phyloP scores from a whole-genome alignment of 768 basidiomycete species.

The Mycena belliarum region DNA sequence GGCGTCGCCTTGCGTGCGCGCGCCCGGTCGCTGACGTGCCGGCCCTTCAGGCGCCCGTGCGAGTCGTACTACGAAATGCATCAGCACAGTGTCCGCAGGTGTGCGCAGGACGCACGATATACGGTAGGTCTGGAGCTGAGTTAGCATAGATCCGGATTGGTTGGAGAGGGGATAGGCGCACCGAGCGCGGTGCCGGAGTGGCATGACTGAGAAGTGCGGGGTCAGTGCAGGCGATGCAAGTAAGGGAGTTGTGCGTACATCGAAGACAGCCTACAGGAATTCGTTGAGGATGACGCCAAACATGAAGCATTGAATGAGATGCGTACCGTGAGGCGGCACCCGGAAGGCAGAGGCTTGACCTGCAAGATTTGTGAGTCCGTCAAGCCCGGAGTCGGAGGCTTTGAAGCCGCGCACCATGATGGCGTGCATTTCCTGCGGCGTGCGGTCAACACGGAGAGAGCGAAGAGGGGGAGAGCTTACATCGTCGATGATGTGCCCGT shows the following conservation, averaged over 20 bases:
- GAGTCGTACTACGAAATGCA: slow-evolving; percentile 60
- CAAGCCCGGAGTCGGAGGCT: background rate
- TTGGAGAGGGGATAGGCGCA: slow-evolving; percentile 20
- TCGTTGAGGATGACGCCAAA: too few species aligned
- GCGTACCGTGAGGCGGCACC: slow-evolving; percentile 54
- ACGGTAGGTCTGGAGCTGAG: slow-evolving; percentile 50
- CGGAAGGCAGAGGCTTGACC: slow-evolving; percentile 48
- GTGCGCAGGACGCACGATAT: too few species aligned
- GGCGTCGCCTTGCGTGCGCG: slow-evolving; percentile 50
- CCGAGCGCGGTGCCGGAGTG: slow-evolving; percentile 58
- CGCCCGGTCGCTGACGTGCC: slow-evolving; percentile 35
- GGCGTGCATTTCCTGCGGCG: slow-evolving; percentile 45
- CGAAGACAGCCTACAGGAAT: slow-evolving; percentile 47
- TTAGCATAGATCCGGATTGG: too few species aligned
- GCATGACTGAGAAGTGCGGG: slow-evolving; percentile 38
- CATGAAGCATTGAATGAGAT: too few species aligned
- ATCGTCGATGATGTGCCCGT: slow-evolving; percentile 79
- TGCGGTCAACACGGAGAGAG: background rate
- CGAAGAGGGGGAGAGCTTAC: slow-evolving; percentile 30
- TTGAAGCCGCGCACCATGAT: slow-evolving; percentile 40
- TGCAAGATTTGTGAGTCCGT: slow-evolving; percentile 15
- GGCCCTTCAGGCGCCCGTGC: slow-evolving; percentile 52
- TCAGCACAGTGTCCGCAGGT: too few species aligned
- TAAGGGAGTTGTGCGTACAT: slow-evolving; percentile 35
- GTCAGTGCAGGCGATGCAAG: background rate